Conservation (phyloP, 306 rosid species). For the Aeschynomene evenia region DNA sequence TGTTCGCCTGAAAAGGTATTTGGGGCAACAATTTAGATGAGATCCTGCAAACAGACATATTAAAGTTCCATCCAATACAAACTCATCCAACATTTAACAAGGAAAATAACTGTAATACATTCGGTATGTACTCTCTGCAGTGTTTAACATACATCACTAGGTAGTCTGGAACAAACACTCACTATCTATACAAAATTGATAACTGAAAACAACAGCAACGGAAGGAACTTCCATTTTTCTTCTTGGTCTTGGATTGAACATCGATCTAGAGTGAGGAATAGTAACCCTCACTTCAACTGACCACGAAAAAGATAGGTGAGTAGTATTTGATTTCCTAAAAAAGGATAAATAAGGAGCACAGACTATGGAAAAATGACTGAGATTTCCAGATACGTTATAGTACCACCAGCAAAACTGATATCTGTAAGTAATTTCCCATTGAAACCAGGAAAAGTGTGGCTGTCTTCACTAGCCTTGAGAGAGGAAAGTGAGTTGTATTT, state of each 20-base stretch:
- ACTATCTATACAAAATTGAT: neutral
- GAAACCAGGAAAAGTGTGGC: neutral
- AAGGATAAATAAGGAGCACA: neutral
- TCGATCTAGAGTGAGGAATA: neutral
- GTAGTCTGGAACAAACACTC: neutral
- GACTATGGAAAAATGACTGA: neutral
- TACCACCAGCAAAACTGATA: neutral
- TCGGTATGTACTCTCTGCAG: neutral
- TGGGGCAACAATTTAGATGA: conserved; percentile 13
- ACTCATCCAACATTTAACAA: neutral
- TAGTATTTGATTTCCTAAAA: neutral
- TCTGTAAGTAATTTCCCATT: neutral
- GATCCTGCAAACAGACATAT: conserved; percentile 20
- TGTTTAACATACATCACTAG: neutral
- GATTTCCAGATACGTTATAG: neutral
- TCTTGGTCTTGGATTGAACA: neutral
- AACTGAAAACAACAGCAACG: neutral
- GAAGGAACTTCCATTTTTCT: neutral
- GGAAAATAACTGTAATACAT: conserved; percentile 2
- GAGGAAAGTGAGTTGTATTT: conserved; percentile 16
- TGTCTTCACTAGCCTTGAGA: neutral
- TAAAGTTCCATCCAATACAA: conserved; percentile 4
- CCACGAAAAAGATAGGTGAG: neutral
- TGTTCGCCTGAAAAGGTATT: conserved; percentile 69
- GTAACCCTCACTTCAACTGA: neutral